Percentiles rank a stretch among this genome's conserved stretches.
phyloP scores from a whole-genome alignment of 768 basidiomycete species.

The Lentinula edodes region DNA sequence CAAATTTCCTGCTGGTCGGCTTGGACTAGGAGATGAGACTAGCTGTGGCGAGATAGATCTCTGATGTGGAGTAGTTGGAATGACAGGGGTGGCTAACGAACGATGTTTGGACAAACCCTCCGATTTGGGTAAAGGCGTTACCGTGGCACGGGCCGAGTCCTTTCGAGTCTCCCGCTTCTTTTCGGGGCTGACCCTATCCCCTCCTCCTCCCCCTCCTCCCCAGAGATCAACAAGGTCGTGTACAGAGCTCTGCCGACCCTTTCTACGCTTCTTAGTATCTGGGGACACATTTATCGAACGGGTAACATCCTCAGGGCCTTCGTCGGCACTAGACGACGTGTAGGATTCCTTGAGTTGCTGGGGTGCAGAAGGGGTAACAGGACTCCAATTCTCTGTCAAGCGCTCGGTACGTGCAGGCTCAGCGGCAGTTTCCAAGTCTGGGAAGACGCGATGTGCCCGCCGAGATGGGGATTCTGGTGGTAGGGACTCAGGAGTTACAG shows the following conservation, averaged over 20 bases:
- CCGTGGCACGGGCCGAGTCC: constrained; percentile 7
- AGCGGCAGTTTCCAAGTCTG: constrained; percentile 10
- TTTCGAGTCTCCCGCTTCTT: constrained; percentile 10
- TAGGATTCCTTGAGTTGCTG: constrained; percentile 26
- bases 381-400: constrained; percentile 46
- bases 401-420: constrained; percentile 5
- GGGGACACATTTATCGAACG: constrained; percentile 14
- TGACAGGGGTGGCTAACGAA: constrained; percentile 2
- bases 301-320: constrained; percentile 45
- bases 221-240: constrained; percentile 79
- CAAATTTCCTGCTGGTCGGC: not conserved
- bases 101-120: constrained; percentile 2
- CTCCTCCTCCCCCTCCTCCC: constrained; percentile 46
- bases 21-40: constrained; percentile 11
- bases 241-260: constrained; percentile 72
- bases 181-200: not conserved
- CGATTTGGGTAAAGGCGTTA: constrained; percentile 7
- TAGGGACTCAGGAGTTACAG: constrained; percentile 15
- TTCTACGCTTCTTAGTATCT: constrained; percentile 27
- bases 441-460: constrained; percentile 21
- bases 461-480: constrained; percentile 27
- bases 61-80: constrained; percentile 6
- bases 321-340: constrained; percentile 55
- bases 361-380: constrained; percentile 20
- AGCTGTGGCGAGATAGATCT: constrained; percentile 19